Evolutionary conservation across 2,329 filamentous ascomycete genomes (phyloP).

Genomic region (Alternaria ventricosa): DNA sequence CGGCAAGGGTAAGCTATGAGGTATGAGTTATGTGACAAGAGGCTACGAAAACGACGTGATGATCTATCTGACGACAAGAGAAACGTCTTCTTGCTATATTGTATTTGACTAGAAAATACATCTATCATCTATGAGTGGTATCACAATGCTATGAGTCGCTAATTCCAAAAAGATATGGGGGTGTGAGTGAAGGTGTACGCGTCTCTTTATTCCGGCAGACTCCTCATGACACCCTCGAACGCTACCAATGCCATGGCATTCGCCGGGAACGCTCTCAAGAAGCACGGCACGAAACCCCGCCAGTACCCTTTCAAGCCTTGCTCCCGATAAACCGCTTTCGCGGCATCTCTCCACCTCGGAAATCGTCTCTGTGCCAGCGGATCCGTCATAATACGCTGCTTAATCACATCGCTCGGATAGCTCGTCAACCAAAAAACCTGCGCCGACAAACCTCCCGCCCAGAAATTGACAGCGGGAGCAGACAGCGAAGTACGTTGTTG

Average conservation of each 20-base stretch:
- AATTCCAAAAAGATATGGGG: background rate
- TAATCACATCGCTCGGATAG: constrained; percentile 92
- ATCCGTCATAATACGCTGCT: constrained; percentile 98
- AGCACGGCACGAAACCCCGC: constrained; percentile 91
- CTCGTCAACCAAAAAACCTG: constrained; percentile 94
- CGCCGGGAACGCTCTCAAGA: constrained; percentile 90
- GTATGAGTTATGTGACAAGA: background rate
- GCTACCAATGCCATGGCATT: constrained; percentile 93
- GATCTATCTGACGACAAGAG: background rate
- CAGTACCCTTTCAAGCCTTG: constrained; percentile 82
- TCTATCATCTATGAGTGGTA: background rate
- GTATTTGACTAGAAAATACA: background rate
- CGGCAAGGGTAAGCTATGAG: constrained; percentile 38
- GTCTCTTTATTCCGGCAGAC: constrained; percentile 37
- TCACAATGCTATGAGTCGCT: background rate
- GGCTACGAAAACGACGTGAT: background rate
- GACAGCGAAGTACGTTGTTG: constrained; percentile 71
- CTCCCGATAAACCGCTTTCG: constrained; percentile 76
- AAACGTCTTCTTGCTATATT: background rate
- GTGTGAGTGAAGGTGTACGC: background rate
- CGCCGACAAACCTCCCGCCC: constrained; percentile 91
- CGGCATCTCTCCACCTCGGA: constrained; percentile 79
- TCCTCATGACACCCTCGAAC: constrained; percentile 89
- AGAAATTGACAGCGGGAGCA: constrained; percentile 88
- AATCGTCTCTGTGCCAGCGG: constrained; percentile 74